phyloP scores from a whole-genome alignment of 2,329 filamentous ascomycete genomes.

The Exophiala alcalophila region DNA sequence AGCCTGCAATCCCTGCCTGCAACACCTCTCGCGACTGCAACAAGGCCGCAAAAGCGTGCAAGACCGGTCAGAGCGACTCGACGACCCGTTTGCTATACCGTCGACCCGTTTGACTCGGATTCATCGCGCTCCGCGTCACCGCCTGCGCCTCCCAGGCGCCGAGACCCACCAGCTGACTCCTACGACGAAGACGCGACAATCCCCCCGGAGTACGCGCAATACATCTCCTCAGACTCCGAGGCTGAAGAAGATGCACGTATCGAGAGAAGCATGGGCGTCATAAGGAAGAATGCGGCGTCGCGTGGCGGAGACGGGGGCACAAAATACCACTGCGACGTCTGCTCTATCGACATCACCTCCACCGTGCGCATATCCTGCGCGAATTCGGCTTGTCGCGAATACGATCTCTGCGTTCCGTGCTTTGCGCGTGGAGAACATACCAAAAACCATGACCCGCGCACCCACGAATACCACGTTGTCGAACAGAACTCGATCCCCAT shows the following conservation, averaged over 20 bases:
- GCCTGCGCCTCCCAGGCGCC: conserved; percentile 6
- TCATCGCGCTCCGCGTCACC: conserved; percentile 6
- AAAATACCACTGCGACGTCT: conserved; percentile 97
- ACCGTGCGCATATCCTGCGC: conserved; percentile 96
- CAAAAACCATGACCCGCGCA: conserved; percentile 79
- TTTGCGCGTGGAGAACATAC: conserved; percentile 79
- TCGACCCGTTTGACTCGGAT: conserved; percentile 12
- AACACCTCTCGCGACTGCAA: conserved; percentile 3
- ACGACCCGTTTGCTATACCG: conserved; percentile 18
- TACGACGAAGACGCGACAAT: conserved; percentile 20
- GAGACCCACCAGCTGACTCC: conserved; percentile 16
- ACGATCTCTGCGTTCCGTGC: conserved; percentile 94
- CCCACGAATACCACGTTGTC: conserved; percentile 88
- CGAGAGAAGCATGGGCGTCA: conserved; percentile 72
- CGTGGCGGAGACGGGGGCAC: conserved; percentile 82
- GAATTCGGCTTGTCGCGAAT: conserved; percentile 78
- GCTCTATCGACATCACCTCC: conserved; percentile 92
- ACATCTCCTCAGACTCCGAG: conserved; percentile 34
- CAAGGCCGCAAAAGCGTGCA: conserved; percentile 1
- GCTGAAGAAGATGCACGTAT: conserved; percentile 41
- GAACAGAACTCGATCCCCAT: conserved; percentile 98
- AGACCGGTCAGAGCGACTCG: conserved; percentile 16
- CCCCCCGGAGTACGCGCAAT: conserved; percentile 22
- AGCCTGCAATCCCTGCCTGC: conserved; percentile 11
- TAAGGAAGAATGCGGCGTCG: conserved; percentile 89